Evolutionary conservation across 352 stramenopile genomes (phyloP).

Genomic region (Pythium apleroticum): DNA sequence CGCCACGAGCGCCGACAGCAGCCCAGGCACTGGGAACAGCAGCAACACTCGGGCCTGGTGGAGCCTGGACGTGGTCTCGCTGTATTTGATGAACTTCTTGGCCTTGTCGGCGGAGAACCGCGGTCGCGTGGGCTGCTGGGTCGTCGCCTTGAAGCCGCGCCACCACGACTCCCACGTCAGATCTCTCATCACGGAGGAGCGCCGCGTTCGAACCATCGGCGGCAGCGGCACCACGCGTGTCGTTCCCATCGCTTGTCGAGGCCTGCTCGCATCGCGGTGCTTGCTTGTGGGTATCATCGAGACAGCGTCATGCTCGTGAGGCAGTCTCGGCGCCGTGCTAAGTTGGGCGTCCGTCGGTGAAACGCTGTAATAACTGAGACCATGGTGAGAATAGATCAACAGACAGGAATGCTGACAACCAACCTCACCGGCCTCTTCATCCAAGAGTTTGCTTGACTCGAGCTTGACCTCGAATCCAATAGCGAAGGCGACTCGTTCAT

Average conservation of each 20-base stretch:
- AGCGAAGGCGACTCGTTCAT: too few relatives aligned
- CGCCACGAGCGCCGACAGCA: slow-evolving; percentile 1
- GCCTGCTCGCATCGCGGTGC: too few relatives aligned
- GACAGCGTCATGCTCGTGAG: too few relatives aligned
- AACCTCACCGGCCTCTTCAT: too few relatives aligned
- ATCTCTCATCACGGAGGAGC: neutral
- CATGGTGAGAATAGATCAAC: too few relatives aligned
- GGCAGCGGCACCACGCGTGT: too few relatives aligned
- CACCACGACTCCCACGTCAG: neutral
- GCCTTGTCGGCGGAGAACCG: neutral
- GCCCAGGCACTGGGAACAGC: neutral
- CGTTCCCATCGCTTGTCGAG: too few relatives aligned
- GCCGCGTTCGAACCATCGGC: neutral
- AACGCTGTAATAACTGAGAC: too few relatives aligned
- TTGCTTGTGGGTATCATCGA: too few relatives aligned
- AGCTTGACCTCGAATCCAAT: too few relatives aligned
- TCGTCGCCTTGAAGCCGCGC: neutral
- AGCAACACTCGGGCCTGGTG: neutral
- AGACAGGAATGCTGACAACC: too few relatives aligned
- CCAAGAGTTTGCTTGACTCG: too few relatives aligned
- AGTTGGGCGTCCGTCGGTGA: neutral
- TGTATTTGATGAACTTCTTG: neutral
- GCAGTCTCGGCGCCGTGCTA: neutral
- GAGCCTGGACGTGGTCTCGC: neutral
- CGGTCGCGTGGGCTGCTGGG: neutral